A percentile compares a stretch with the other conserved stretches of the same genome.
These are phyloP conservation scores for Calonectria montana DNA, from an alignment of 2,329 filamentous ascomycete species.

Conservation along the genomic window DNA sequence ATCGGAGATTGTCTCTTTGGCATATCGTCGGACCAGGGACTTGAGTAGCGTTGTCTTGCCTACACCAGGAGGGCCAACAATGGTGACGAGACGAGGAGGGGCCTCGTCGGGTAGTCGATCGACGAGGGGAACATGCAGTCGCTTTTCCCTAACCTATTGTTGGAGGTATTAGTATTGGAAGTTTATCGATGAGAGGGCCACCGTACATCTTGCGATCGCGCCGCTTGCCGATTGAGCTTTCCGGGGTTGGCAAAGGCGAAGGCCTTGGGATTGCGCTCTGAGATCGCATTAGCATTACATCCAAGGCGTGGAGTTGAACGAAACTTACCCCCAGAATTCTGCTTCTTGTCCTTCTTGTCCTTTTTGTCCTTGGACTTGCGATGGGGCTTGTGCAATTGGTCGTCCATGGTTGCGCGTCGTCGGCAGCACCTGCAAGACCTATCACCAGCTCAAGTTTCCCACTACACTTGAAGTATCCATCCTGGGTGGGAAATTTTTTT, in stretches of 20 bases:
- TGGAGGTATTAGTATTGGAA: constrained; percentile 36
- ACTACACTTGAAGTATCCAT: not conserved
- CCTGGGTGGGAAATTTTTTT: constrained; percentile 8
- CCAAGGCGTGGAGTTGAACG: not conserved
- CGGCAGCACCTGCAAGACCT: constrained; percentile 34
- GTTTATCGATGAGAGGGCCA: not conserved
- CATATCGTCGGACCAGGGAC: constrained; percentile 91
- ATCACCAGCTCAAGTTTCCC: constrained; percentile 40
- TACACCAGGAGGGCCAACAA: constrained; percentile 94
- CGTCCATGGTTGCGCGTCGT: constrained; percentile 71
- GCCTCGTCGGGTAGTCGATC: constrained; percentile 96
- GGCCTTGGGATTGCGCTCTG: constrained; percentile 87
- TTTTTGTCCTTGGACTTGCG: constrained; percentile 92
- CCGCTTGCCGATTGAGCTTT: constrained; percentile 79
- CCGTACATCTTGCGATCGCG: constrained; percentile 76
- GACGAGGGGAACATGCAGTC: constrained; percentile 94
- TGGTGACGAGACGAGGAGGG: constrained; percentile 90
- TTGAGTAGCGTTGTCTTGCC: constrained; percentile 97
- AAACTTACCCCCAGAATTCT: constrained; percentile 65
- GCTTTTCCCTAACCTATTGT: constrained; percentile 87
- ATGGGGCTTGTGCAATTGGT: constrained; percentile 88
- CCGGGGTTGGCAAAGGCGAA: constrained; percentile 88
- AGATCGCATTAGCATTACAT: constrained; percentile 36
- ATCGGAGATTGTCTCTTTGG: constrained; percentile 92
- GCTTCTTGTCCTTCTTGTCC: constrained; percentile 68